Base-by-base conservation (phyloP, 129 eudicot species). In the Chrysanthemum makinoi region DNA sequence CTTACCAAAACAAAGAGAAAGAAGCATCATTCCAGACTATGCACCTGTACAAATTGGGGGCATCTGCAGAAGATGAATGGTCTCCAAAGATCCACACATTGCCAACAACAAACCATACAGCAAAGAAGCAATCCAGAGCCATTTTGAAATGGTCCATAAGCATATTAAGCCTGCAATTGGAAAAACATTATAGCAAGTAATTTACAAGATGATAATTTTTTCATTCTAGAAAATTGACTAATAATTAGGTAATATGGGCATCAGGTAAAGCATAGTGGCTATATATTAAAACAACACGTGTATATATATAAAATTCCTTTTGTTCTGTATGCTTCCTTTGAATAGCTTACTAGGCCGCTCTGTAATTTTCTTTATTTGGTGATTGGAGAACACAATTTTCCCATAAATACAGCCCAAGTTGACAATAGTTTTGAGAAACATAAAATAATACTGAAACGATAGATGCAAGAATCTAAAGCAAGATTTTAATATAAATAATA, bases 41-140 rank as follows among this genome's bases (percentile, higher is more conserved):
- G 58, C 51, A 84, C 93, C 85, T 84, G 72, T 87, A 87, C 83
- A 87, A 67, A 71, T 87, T 87, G 15, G 93, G 89, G 65, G 93
- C 93, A 69, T 87, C 93, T 28, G 83, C 53, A 26, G 87, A 76
- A 61, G 93, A 81, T 11, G 89, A 77, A 60, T 84, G 80, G 56
- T 87, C 93, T 26, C 93, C 93, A 84, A 87, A 87, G 22, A 87
- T 75, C 93, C 93, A 87, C 10, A 87, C 87, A 52, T 84, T 87
- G 20, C 93, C 93, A 64, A 84, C 89, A 26, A 87, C 89, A 84
- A 87, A 87, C 93, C 93, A 87, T 8, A 87, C 89, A 1, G 89
- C 89, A 79, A 87, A 87, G 77, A 87, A 87, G 77, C 93, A 87
- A 74, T 87, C 89, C 73, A 87, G 39, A 5, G 83, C 85, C 93